Evolutionary conservation across 139 green algal genomes (phyloP).

Genomic region (Chlamydomonas asymmetrica): DNA sequence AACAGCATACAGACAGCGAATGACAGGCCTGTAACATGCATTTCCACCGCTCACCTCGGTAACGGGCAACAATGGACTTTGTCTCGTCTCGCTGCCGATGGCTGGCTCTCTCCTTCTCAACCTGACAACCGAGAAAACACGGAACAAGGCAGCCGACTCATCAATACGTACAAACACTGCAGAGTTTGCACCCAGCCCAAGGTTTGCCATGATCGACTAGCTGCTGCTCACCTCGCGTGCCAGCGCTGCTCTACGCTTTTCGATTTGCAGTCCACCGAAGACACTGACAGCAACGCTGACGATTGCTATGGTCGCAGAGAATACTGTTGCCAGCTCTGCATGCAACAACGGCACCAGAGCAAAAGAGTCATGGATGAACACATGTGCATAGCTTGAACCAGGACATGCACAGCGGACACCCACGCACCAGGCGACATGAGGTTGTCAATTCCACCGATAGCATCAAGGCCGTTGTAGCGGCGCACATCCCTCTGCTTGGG

Average conservation of each 20-base stretch:
- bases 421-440: no score
- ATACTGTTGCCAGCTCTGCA: no score
- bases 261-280: constrained; percentile 53
- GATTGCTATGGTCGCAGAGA: constrained; percentile 50
- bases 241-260: constrained; percentile 56
- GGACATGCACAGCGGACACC: no score
- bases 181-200: neutral
- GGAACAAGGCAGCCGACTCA: neutral
- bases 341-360: no score
- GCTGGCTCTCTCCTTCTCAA: constrained; percentile 54
- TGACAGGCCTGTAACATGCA: neutral
- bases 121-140: neutral
- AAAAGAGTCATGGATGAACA: no score
- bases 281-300: constrained; percentile 53
- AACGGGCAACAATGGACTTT: no score
- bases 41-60: constrained; percentile 15
- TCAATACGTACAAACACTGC: neutral
- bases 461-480: no score
- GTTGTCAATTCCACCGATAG: no score
- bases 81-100: no score
- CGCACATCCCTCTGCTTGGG: no score
- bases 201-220: neutral
- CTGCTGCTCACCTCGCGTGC: constrained; percentile 17
- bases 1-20: neutral
- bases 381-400: no score